phyloP scores from a whole-genome alignment of 2,329 filamentous ascomycete species.

The Nemania sp. region DNA sequence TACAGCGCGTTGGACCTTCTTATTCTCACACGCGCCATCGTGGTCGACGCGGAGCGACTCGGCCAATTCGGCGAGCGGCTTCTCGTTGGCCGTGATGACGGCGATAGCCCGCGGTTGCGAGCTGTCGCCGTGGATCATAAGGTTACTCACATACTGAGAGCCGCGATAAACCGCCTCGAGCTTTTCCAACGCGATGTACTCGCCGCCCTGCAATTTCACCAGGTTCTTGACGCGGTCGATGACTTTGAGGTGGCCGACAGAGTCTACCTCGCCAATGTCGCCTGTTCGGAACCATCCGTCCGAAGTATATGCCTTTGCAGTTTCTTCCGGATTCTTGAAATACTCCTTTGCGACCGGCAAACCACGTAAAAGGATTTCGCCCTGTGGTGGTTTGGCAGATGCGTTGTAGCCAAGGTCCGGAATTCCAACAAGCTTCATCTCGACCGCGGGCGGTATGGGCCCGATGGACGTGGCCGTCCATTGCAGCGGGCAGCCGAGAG shows the following conservation, averaged over 20 bases:
- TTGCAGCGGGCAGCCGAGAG: slow-evolving; percentile 80
- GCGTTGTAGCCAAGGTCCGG: slow-evolving; percentile 84
- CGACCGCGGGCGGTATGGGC: slow-evolving; percentile 73
- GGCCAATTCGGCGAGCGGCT: slow-evolving; percentile 63
- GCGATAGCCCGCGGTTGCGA: slow-evolving; percentile 79
- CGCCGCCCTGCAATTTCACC: slow-evolving; percentile 91
- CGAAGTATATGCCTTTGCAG: slow-evolving; percentile 71
- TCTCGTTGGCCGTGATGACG: slow-evolving; percentile 72
- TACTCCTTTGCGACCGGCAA: slow-evolving; percentile 75
- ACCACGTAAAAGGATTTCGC: slow-evolving; percentile 90
- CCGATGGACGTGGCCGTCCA: slow-evolving; percentile 81
- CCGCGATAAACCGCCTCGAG: slow-evolving; percentile 90
- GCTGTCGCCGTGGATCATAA: slow-evolving; percentile 82
- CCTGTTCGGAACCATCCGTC: slow-evolving; percentile 98
- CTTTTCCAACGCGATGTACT: slow-evolving; percentile 97
- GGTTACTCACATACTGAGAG: slow-evolving; percentile 75
- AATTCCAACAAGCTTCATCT: slow-evolving; percentile 91
- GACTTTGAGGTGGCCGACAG: slow-evolving; percentile 77
- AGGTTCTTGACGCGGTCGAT: slow-evolving; percentile 99
- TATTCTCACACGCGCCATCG: slow-evolving; percentile 67
- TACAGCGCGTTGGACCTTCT: slow-evolving; percentile 63
- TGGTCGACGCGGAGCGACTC: slow-evolving; percentile 65
- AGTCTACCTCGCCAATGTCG: slow-evolving; percentile 89
- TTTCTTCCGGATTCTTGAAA: slow-evolving; percentile 85
- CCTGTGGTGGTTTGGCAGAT: slow-evolving; percentile 77